Evolutionary conservation across 1,139 yeast genomes (phyloP), one percentile per base, ranked within the genome.

Genomic region (Saccharomyces hybrid): DNA sequence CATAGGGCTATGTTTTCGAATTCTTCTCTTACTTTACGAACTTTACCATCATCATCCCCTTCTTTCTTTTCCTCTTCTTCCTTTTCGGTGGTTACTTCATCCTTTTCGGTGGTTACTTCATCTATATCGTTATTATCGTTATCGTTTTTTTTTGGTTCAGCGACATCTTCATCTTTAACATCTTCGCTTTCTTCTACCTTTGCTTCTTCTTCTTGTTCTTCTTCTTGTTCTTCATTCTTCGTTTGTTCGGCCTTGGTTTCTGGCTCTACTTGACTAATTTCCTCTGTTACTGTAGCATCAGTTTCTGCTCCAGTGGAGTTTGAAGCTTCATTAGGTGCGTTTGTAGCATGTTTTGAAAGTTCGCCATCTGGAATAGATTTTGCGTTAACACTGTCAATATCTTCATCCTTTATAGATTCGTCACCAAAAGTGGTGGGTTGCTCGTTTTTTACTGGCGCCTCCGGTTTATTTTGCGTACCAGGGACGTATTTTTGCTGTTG

Each of bases 281-380:
- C 46, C 29, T 51, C 53, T 29, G 52, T 51, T 46, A 42, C 49
- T 42, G 32, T 48, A 28, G 26, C 51, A 3, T 50, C 55, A 27
- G 49, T 53, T 19, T 42, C 51, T 12, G 48, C 29, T 46, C 55
- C 56, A 27, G 46, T 51, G 24, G 26, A 24, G 26, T 4, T 24
- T 24, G 6, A 24, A 24, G 26, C 6, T 24, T 42, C 29, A 4
- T n/a, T 47, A 27, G 53, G 12, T 38, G 46, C 49, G n/a, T 47
- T 56, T 4, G 54, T 59, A 31, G 58, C 59, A 42, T 65, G 63
- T 57, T 64, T 58, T 14, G 55, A 53, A 51, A 53, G 42, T 29
- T 46, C 52, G 47, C 58, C 57, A 27, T 42, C 54, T 32, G 48
- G 46, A 42, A 38, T 24, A 19, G 44, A 19, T 19, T 38, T 8